phyloP scores from a whole-genome alignment of 1,284 basidiomycete species.

The Apiotrichum siamense region DNA sequence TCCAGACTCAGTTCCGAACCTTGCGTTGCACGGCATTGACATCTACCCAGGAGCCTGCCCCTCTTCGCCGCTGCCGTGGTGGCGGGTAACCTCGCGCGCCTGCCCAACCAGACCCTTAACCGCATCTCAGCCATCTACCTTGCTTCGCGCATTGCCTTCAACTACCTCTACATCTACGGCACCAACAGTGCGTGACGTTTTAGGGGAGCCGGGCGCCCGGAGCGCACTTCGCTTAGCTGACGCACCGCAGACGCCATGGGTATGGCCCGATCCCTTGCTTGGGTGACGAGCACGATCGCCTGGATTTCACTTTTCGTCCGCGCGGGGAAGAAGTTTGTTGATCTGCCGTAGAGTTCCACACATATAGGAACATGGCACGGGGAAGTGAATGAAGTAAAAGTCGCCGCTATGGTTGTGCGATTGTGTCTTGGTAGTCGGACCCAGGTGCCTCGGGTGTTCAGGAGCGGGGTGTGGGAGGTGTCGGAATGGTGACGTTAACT shows the following conservation, averaged over 20 bases:
- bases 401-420: too few relatives aligned
- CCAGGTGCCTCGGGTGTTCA: too few relatives aligned
- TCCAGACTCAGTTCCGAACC: background rate
- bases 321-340: conserved; percentile 19
- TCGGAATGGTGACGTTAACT: too few relatives aligned
- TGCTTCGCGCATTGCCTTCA: conserved; percentile 24
- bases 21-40: background rate
- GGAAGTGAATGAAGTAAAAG: too few relatives aligned
- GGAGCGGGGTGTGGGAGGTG: too few relatives aligned
- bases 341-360: background rate
- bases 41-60: conserved; percentile 8
- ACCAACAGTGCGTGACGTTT: conserved; percentile 24
- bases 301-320: conserved; percentile 21
- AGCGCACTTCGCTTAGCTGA: background rate
- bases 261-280: conserved; percentile 18
- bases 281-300: conserved; percentile 14
- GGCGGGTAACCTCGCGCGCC: conserved; percentile 31
- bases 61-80: conserved; percentile 30
- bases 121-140: conserved; percentile 27
- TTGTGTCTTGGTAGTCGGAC: too few relatives aligned
- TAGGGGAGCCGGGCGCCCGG: too few relatives aligned
- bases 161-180: conserved; percentile 28
- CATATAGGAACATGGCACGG: too few relatives aligned
- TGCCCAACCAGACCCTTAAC: conserved; percentile 30
- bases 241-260: conserved; percentile 17